A percentile compares a stretch with the other conserved stretches of the same genome.
Conservation (phyloP, 495 filamentous ascomycete genomes). For the Glarea lozoyensis region DNA sequence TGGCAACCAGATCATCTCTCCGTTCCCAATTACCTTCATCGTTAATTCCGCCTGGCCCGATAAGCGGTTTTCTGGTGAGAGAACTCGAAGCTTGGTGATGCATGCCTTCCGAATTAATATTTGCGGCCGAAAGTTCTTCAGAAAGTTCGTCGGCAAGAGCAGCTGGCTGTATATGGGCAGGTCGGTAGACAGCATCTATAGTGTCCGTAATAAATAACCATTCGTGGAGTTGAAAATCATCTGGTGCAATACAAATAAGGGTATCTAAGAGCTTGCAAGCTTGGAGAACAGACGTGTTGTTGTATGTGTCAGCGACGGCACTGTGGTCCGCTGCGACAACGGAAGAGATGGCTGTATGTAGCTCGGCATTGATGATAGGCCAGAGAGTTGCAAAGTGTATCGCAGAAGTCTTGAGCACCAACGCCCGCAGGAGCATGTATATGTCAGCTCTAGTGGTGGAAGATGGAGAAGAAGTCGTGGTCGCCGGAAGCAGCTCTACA, state of each 20-base stretch:
- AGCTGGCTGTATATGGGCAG: constrained; percentile 58
- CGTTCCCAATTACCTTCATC: constrained; percentile 40
- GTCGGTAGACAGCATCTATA: constrained; percentile 88
- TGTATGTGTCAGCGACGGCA: constrained; percentile 57
- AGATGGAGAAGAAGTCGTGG: constrained; percentile 81
- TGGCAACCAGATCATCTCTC: constrained; percentile 63
- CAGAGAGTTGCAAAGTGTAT: constrained; percentile 76
- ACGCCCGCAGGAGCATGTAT: constrained; percentile 77
- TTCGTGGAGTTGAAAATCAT: constrained; percentile 92
- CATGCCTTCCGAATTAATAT: constrained; percentile 22
- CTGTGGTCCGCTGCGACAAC: constrained; percentile 59
- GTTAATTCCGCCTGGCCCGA: constrained; percentile 38
- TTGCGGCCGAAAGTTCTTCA: constrained; percentile 38
- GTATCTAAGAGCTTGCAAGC: constrained; percentile 87
- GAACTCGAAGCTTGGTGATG: constrained; percentile 12
- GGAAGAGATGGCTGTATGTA: constrained; percentile 74
- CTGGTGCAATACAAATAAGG: constrained; percentile 74
- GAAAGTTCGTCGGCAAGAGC: constrained; percentile 82
- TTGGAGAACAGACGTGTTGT: constrained; percentile 65
- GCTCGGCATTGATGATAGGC: constrained; percentile 81
- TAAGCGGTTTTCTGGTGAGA: constrained; percentile 30
- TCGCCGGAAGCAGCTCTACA: constrained; percentile 79
- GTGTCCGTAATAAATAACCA: constrained; percentile 98
- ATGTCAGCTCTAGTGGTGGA: constrained; percentile 81
- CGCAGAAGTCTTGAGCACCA: constrained; percentile 65